These are phyloP conservation scores for Hymenoscyphus occultus DNA, from an alignment of 2,329 filamentous ascomycete species.

Conservation along the genomic window DNA sequence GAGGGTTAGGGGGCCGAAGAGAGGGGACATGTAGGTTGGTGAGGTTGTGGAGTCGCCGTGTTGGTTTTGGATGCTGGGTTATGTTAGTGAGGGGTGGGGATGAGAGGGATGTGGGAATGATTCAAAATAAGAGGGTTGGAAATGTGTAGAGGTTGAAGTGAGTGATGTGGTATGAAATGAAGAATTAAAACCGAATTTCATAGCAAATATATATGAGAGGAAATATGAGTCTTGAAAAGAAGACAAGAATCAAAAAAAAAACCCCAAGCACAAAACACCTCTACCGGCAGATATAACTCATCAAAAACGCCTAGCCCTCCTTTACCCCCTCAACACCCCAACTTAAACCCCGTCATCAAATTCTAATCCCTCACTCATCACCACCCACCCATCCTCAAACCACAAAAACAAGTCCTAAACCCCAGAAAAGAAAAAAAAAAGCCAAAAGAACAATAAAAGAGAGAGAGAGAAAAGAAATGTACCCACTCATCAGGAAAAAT, in stretches of 20 bases:
- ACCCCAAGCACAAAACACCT: background rate
- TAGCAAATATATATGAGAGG: background rate
- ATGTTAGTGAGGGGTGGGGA: background rate
- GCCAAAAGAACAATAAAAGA: background rate
- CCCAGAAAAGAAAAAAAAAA: background rate
- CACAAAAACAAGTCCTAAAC: background rate
- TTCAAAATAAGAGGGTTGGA: background rate
- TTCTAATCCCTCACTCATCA: background rate
- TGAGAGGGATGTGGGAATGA: background rate
- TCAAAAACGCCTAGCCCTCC: no score
- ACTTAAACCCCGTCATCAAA: background rate
- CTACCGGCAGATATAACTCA: no score
- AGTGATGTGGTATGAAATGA: background rate
- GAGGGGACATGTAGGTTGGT: constrained; percentile 57
- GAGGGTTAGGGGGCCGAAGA: constrained; percentile 31
- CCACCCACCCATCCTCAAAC: background rate
- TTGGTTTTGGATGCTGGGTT: constrained; percentile 54
- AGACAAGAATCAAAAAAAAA: background rate
- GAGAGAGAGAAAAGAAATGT: constrained; percentile 23
- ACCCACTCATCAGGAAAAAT: constrained; percentile 62
- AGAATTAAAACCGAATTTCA: background rate
- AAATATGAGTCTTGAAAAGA: background rate
- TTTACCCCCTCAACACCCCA: no score
- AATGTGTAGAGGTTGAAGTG: no score
- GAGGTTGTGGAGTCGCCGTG: constrained; percentile 59